Evolutionary conservation across 176 grass and related monocot species (phyloP), one percentile per base, ranked within the genome.

Genomic region (Oryza meridionalis): DNA sequence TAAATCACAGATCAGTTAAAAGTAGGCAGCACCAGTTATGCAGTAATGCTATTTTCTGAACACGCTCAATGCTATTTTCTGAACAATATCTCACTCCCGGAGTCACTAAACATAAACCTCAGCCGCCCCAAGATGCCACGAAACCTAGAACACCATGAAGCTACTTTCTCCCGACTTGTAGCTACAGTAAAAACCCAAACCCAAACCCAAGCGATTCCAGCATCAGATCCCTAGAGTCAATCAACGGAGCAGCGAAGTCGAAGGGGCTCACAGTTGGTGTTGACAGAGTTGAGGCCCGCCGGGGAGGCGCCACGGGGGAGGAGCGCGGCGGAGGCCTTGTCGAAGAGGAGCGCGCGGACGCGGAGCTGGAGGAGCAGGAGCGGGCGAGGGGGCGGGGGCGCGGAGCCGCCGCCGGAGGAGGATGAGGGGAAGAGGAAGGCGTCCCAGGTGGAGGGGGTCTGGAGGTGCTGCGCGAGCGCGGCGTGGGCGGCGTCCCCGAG

Each of bases 301-400:
- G 82, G 40, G 38, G 65, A 37, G 53, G 81, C n/a, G 1, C 53
- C n/a, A 35, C 59, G 69, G 38, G 78, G 85, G 49, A 90, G 83
- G 42, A 98, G 93, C 80, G 93, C 84, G 44, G 90, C 91, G 62
- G 96, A 96, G 43, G 96, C 96, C 86, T 96, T 99, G 86, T 99
- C 91, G 72, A 92, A 99, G 78, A 99, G 88, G 88, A 99, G 91
- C 72, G 92, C 95, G 59, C 92, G 90, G 75, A 85, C 93, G 77
- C 96, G 93, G 80, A 95, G 76, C 82, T 95, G 93, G 25, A 98
- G 83, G 65, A 90, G 93, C 70, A 99, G 93, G 53, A 87, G 84
- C 46, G 92, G 67, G 69, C 85, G 91, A 46, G 85, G 75, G 63
- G 51, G 44, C 32, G 88, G 16, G 2, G 19, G 5, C 16, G 16